Evolutionary conservation across 306 rosid species (phyloP).

Genomic region (Fragaria vesca): DNA sequence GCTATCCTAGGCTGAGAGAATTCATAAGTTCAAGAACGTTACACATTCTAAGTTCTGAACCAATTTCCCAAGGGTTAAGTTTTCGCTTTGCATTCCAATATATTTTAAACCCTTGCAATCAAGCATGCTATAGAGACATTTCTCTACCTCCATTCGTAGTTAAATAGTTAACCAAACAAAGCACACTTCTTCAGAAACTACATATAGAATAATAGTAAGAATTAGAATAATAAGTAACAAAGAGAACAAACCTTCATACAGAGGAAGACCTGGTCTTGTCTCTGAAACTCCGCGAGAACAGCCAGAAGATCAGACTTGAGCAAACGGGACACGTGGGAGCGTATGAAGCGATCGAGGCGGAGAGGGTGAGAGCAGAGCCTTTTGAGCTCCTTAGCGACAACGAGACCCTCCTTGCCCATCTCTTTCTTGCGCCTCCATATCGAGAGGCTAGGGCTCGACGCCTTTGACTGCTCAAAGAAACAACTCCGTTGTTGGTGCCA

Average conservation of each 20-base stretch:
- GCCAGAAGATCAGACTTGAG: constrained; percentile 84
- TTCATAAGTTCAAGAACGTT: background rate
- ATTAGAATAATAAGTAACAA: background rate
- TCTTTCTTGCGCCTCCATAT: constrained; percentile 96
- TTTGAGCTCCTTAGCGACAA: constrained; percentile 75
- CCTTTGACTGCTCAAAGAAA: constrained; percentile 29
- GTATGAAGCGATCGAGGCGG: constrained; percentile 62
- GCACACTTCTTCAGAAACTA: background rate
- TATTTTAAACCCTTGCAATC: background rate
- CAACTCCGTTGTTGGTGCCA: constrained; percentile 16
- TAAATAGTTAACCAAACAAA: background rate
- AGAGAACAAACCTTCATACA: constrained; percentile 54
- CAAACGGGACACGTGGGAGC: constrained; percentile 71
- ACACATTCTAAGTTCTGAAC: background rate
- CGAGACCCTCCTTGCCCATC: constrained; percentile 83
- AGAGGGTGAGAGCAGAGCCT: constrained; percentile 50
- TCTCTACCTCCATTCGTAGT: background rate
- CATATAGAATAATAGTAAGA: background rate
- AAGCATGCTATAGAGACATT: background rate
- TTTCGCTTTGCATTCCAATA: background rate
- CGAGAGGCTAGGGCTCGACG: constrained; percentile 85
- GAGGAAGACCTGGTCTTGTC: constrained; percentile 74
- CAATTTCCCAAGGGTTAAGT: background rate
- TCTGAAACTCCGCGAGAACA: constrained; percentile 70
- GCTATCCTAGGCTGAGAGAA: constrained; percentile 5